Percentiles rank a stretch among this genome's conserved stretches.
Evolutionary conservation across 192 early-diverging fungal genomes (phyloP).

Genomic region (Backusella luteola): DNA sequence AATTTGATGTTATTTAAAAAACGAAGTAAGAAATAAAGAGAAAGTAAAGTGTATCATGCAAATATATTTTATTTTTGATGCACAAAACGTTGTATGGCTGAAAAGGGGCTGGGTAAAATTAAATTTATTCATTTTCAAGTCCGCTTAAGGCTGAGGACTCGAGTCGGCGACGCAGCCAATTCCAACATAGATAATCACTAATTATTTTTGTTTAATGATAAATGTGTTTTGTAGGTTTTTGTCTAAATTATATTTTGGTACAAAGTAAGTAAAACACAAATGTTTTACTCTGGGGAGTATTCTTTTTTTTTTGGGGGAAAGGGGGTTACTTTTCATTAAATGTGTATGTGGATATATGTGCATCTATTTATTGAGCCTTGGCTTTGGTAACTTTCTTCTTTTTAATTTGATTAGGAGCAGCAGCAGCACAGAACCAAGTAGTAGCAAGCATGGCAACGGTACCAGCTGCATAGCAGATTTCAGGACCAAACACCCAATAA

Average conservation of each 20-base stretch:
- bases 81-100: too few species aligned
- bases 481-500: constrained; percentile 82
- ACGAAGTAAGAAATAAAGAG: too few species aligned
- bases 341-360: not conserved
- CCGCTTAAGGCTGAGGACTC: too few species aligned
- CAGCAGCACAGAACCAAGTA: not conserved
- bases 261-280: not conserved
- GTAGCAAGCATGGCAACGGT: constrained; percentile 43
- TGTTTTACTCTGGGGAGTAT: not conserved
- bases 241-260: not conserved
- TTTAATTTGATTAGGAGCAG: not conserved
- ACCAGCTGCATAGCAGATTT: constrained; percentile 59
- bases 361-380: not conserved
- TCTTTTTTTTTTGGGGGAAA: not conserved
- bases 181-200: too few species aligned
- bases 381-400: not conserved
- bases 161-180: too few species aligned
- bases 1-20: too few species aligned
- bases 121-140: too few species aligned
- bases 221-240: too few species aligned
- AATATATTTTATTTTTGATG: too few species aligned
- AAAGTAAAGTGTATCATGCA: too few species aligned
- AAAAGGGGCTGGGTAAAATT: too few species aligned
- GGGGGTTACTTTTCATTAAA: not conserved
- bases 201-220: not conserved